phyloP scores from a whole-genome alignment of 257 asterid species.

The Ilex asprella region DNA sequence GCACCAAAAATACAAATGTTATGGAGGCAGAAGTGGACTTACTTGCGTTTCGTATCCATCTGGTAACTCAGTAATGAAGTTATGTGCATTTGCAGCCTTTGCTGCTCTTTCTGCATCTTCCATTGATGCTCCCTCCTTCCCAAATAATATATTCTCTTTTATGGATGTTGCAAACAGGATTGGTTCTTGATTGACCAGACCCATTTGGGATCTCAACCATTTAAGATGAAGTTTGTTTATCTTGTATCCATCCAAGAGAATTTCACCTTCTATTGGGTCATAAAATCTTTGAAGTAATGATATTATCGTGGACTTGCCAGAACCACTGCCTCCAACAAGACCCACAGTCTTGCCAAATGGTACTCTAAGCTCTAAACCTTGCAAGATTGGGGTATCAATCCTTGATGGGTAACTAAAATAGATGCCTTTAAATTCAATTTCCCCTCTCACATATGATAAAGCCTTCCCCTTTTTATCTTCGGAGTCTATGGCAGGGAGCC shows the following conservation, averaged over 20 bases:
- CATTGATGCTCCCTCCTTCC: constrained; percentile 62
- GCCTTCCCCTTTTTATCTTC: constrained; percentile 83
- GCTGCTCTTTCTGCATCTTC: constrained; percentile 66
- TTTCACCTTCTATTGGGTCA: constrained; percentile 70
- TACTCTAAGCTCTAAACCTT: constrained; percentile 50
- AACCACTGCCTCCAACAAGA: constrained; percentile 75
- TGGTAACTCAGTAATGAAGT: constrained; percentile 54
- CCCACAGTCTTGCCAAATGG: constrained; percentile 64
- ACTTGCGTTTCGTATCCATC: constrained; percentile 70
- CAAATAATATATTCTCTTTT: constrained; percentile 61
- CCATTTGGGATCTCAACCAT: constrained; percentile 79
- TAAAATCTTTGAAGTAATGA: constrained; percentile 64
- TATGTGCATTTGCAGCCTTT: constrained; percentile 69
- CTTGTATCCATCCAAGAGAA: constrained; percentile 60
- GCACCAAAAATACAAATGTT: not conserved
- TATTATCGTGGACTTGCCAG: constrained; percentile 68
- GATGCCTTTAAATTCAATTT: constrained; percentile 56
- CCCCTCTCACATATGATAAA: constrained; percentile 69
- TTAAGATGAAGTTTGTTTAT: constrained; percentile 66
- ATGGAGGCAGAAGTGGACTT: constrained; percentile 8
- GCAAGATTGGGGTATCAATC: constrained; percentile 47
- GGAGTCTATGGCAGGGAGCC: constrained; percentile 47
- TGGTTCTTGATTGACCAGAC: constrained; percentile 80
- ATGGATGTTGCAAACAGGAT: constrained; percentile 78
- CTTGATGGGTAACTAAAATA: constrained; percentile 72